Evolutionary conservation across 306 rosid species (phyloP).

Genomic region (Sesbania bispinosa): DNA sequence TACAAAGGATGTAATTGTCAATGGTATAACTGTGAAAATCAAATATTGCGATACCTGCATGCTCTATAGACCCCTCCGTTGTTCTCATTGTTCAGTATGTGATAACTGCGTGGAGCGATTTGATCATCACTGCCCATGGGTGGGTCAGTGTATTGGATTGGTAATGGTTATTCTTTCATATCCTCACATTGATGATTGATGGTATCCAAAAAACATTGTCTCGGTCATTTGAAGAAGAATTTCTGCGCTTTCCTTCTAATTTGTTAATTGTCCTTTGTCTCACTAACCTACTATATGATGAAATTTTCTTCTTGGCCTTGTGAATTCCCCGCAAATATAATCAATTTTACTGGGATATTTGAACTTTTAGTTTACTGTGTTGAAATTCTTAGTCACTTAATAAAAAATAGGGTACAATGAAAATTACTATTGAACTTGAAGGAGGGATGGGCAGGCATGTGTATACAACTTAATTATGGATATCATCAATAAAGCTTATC

Average conservation of each 20-base stretch:
- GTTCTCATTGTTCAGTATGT: constrained; percentile 79
- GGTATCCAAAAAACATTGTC: neutral
- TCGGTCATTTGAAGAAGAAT: neutral
- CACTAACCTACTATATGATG: neutral
- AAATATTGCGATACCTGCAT: constrained; percentile 76
- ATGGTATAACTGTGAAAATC: constrained; percentile 49
- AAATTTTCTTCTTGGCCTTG: neutral
- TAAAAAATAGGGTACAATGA: neutral
- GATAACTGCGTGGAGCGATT: constrained; percentile 79
- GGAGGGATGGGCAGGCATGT: neutral
- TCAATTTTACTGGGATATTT: neutral
- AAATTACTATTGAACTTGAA: neutral
- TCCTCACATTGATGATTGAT: neutral
- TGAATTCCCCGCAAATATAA: neutral
- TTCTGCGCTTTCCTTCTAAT: neutral
- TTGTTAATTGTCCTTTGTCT: neutral
- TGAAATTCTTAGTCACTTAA: neutral
- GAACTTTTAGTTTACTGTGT: neutral
- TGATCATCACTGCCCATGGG: constrained; percentile 97
- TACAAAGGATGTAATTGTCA: constrained; percentile 53
- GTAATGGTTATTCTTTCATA: constrained; percentile 38
- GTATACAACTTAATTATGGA: neutral
- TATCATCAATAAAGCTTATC: neutral
- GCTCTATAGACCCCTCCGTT: constrained; percentile 77
- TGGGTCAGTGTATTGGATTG: constrained; percentile 84